These are phyloP conservation scores for Solanum peruvianum DNA, from an alignment of 257 asterid genomes.

Conservation along the genomic window DNA sequence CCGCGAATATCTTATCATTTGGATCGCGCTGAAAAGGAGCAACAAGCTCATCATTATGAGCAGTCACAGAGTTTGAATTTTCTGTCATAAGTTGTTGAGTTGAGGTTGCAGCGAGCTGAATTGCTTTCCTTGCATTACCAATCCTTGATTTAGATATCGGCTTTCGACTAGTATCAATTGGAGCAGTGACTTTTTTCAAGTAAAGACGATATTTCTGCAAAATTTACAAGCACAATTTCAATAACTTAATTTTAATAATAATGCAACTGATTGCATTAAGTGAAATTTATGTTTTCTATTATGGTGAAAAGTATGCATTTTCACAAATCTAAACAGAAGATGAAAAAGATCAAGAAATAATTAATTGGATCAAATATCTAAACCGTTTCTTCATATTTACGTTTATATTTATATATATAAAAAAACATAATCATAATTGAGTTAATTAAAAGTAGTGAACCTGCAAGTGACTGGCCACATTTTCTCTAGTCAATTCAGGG, in stretches of 20 bases:
- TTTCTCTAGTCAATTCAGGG: conserved; percentile 40
- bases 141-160: neutral
- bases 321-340: neutral
- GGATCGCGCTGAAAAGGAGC: neutral
- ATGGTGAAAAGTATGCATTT: neutral
- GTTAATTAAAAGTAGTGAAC: conserved; percentile 8
- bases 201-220: neutral
- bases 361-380: neutral
- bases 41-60: neutral
- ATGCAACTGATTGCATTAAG: neutral
- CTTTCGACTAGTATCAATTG: neutral
- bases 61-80: neutral
- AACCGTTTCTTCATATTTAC: neutral
- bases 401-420: too few relatives aligned
- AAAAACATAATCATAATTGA: neutral
- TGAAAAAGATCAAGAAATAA: neutral
- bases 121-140: neutral
- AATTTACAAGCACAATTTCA: neutral
- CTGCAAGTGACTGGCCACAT: conserved; percentile 76
- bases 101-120: neutral
- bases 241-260: neutral
- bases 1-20: neutral
- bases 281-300: neutral
- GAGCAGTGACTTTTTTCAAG: neutral
- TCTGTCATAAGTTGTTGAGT: neutral